phyloP scores from a whole-genome alignment of 768 basidiomycete genomes.

The Trametes coccinea region DNA sequence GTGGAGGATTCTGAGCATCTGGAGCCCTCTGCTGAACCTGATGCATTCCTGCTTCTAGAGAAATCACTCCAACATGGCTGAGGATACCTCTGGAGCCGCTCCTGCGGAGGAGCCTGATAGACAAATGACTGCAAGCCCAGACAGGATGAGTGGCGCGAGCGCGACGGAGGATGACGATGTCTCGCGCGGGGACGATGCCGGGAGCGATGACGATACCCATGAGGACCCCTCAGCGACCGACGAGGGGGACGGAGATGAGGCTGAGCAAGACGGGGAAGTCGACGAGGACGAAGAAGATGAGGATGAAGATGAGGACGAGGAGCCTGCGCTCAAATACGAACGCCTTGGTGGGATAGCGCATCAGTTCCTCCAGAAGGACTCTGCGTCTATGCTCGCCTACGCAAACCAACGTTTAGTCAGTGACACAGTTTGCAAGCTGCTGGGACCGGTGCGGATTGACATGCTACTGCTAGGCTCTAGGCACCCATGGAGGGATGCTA shows the following conservation, averaged over 20 bases:
- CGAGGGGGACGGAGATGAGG: constrained; percentile 23
- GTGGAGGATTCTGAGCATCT: not conserved
- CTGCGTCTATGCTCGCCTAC: constrained; percentile 79
- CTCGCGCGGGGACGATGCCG: not conserved
- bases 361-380: constrained; percentile 85
- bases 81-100: constrained; percentile 2
- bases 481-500: constrained; percentile 91
- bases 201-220: constrained; percentile 41
- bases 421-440: constrained; percentile 3
- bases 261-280: constrained; percentile 38
- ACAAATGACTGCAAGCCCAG: constrained; percentile 18
- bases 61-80: constrained; percentile 1
- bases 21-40: not conserved
- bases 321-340: constrained; percentile 90
- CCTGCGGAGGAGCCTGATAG: constrained; percentile 3
- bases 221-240: not conserved
- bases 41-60: not conserved
- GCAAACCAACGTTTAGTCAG: constrained; percentile 72
- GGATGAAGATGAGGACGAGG: constrained; percentile 81
- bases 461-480: constrained; percentile 62
- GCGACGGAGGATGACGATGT: constrained; percentile 1
- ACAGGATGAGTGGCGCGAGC: constrained; percentile 18
- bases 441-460: constrained; percentile 1
- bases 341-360: constrained; percentile 70
- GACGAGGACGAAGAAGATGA: constrained; percentile 55